A percentile compares a stretch with the other conserved stretches of the same genome.
Conservation (phyloP, 345 rosid genomes). For the Brassica nigra region DNA sequence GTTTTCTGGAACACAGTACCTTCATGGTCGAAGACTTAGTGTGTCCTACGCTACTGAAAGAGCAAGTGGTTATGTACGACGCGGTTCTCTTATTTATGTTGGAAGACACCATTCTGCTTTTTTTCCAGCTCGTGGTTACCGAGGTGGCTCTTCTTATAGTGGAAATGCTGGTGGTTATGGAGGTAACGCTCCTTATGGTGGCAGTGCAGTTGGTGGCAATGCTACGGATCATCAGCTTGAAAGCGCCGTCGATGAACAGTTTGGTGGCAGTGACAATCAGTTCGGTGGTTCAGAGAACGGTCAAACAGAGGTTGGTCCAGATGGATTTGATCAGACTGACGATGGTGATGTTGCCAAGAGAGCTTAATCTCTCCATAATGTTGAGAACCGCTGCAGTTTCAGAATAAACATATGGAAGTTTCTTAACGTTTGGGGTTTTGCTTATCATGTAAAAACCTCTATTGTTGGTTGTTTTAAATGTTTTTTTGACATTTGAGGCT, state of each 20-base stretch:
- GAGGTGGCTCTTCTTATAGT: slow-evolving; percentile 34
- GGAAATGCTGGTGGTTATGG: slow-evolving; percentile 41
- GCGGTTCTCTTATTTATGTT: neutral
- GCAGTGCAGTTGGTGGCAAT: slow-evolving; percentile 17
- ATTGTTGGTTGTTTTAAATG: slow-evolving; percentile 16
- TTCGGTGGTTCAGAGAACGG: slow-evolving; percentile 41
- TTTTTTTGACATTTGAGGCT: slow-evolving; percentile 4
- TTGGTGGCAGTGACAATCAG: slow-evolving; percentile 38
- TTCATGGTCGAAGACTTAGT: slow-evolving; percentile 76
- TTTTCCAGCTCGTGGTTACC: slow-evolving; percentile 28
- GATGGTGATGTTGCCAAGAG: slow-evolving; percentile 66
- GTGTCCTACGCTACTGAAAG: slow-evolving; percentile 82
- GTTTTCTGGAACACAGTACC: slow-evolving; percentile 49
- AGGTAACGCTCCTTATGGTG: slow-evolving; percentile 32
- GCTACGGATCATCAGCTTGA: slow-evolving; percentile 34
- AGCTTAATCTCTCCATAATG: slow-evolving; percentile 41
- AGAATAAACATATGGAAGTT: slow-evolving; percentile 18
- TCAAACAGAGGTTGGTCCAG: slow-evolving; percentile 34
- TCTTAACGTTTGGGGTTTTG: slow-evolving; percentile 11
- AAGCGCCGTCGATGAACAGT: slow-evolving; percentile 28
- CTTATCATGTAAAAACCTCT: slow-evolving; percentile 27
- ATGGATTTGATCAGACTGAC: slow-evolving; percentile 41
- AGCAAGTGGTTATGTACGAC: slow-evolving; percentile 44
- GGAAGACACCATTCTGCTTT: too few species aligned
- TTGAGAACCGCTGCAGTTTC: slow-evolving; percentile 13